Conservation (phyloP, 202 grass and related monocot species). For the Thinopyrum obtusiflorum region DNA sequence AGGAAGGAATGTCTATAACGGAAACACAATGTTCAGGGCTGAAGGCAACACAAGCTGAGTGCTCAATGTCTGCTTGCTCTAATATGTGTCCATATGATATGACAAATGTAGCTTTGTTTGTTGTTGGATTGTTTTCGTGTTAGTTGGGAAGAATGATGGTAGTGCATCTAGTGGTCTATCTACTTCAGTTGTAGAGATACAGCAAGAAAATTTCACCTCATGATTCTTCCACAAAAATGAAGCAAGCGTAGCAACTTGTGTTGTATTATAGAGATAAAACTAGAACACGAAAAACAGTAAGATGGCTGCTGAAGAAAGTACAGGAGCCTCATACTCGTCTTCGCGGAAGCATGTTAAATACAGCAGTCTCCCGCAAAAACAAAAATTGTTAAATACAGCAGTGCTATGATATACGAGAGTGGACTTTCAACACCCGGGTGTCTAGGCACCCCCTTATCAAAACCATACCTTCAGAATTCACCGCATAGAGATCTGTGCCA, state of each 20-base stretch:
- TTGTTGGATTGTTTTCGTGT: conserved; percentile 5
- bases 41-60: background rate
- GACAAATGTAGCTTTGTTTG: conserved; percentile 13
- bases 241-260: background rate
- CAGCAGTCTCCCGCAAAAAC: too few species aligned
- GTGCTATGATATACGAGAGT: background rate
- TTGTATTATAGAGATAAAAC: background rate
- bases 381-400: too few species aligned
- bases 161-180: background rate
- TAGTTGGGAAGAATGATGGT: conserved; percentile 9
- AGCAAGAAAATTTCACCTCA: background rate
- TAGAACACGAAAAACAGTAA: too few species aligned
- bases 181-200: conserved; percentile 4
- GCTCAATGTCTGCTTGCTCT: conserved; percentile 5
- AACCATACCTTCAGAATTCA: too few species aligned
- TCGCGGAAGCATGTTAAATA: too few species aligned
- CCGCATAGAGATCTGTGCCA: too few species aligned
- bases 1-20: conserved; percentile 25
- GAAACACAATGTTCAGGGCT: background rate
- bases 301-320: background rate
- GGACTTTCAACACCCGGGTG: too few species aligned
- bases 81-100: conserved; percentile 29
- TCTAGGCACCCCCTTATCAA: too few species aligned
- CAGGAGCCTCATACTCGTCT: background rate
- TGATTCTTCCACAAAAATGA: background rate